phyloP scores from a whole-genome alignment of 371 early-diverging fungal genomes.

The Mortierella sp. region DNA sequence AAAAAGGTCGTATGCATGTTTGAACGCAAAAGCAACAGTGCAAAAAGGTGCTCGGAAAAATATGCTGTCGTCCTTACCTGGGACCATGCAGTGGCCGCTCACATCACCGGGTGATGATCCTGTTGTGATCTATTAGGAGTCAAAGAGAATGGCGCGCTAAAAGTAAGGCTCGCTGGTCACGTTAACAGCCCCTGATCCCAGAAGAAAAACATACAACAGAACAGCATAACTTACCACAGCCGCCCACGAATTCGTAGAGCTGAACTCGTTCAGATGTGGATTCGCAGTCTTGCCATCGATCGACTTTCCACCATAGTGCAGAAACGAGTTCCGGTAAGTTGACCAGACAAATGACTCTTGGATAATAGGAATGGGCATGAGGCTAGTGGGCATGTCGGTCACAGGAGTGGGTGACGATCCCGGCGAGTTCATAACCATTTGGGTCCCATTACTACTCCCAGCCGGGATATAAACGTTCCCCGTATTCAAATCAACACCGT shows the following conservation, averaged over 20 bases:
- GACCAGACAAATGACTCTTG: slow-evolving; percentile 5
- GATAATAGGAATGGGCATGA: not conserved
- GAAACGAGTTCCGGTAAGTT: not conserved
- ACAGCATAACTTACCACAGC: not conserved
- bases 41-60: not conserved
- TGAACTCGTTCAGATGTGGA: not conserved
- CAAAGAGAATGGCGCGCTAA: not conserved
- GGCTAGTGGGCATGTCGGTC: not conserved
- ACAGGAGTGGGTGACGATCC: not conserved
- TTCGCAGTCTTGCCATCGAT: not conserved
- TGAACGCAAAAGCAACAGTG: not conserved
- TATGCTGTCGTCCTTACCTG: not conserved
- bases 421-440: not conserved
- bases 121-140: not conserved
- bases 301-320: not conserved
- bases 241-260: not conserved
- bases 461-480: not conserved
- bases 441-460: not conserved
- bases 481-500: not conserved
- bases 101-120: not conserved
- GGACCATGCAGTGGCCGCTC: not conserved
- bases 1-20: not conserved
- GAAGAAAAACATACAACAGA: not conserved
- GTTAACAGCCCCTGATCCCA: not conserved
- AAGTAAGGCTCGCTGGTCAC: not conserved